Evolutionary conservation across 2,329 filamentous ascomycete species (phyloP).

Genomic region (Diplodia corticola): DNA sequence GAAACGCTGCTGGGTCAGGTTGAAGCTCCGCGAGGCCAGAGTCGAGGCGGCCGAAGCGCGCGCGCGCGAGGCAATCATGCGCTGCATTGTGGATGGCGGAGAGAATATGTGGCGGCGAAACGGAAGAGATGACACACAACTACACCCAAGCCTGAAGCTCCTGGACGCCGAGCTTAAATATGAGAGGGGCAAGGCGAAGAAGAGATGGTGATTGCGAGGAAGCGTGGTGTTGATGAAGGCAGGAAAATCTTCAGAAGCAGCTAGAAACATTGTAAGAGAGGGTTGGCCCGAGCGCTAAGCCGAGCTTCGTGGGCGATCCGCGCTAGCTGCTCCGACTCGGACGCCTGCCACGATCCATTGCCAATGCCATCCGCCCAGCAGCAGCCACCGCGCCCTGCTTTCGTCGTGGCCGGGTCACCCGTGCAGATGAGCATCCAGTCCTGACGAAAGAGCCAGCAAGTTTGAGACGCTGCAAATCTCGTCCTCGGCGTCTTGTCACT

Average conservation of each 20-base stretch:
- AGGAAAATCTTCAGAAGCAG: conserved; percentile 16
- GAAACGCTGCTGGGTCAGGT: conserved; percentile 87
- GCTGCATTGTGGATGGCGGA: conserved; percentile 73
- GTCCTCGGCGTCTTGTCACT: neutral
- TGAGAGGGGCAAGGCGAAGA: conserved; percentile 8
- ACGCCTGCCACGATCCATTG: neutral
- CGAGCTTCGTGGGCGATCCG: neutral
- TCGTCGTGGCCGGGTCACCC: too few species aligned
- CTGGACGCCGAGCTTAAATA: neutral
- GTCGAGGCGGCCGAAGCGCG: conserved; percentile 78
- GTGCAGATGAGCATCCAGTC: neutral
- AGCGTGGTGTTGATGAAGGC: conserved; percentile 15
- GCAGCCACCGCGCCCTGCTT: neutral
- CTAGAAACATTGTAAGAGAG: neutral
- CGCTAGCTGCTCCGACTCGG: conserved; percentile 5
- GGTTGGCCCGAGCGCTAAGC: neutral
- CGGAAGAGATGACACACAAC: neutral
- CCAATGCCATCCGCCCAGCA: neutral
- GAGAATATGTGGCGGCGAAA: neutral
- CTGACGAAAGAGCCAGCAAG: neutral
- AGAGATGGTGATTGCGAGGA: conserved; percentile 12
- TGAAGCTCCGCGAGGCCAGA: conserved; percentile 58
- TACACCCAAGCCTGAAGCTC: conserved; percentile 19
- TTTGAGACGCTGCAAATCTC: neutral
- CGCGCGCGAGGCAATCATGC: conserved; percentile 79